phyloP scores from a whole-genome alignment of 2,329 filamentous ascomycete genomes.

The Pseudogymnoascus sp. region DNA sequence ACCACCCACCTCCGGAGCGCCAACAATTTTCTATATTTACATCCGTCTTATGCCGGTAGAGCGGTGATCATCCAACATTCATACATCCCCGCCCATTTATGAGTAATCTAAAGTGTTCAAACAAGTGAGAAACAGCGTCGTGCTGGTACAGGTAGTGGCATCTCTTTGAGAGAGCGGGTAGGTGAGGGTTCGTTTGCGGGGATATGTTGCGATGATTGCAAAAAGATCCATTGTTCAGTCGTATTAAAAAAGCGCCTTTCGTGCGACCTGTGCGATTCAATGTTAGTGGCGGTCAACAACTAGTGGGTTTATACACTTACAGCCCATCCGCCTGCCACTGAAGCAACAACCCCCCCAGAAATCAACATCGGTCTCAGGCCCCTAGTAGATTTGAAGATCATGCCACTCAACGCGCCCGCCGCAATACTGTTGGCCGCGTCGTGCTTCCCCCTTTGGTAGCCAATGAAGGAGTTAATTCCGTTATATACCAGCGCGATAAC shows the following conservation, averaged over 20 bases:
- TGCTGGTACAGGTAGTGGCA: slow-evolving; percentile 24
- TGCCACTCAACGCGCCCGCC: slow-evolving; percentile 80
- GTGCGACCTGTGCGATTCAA: slow-evolving; percentile 34
- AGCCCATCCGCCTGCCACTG: slow-evolving; percentile 79
- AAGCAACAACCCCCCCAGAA: slow-evolving; percentile 80
- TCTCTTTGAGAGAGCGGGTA: slow-evolving; percentile 1
- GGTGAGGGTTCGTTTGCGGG: slow-evolving; percentile 11
- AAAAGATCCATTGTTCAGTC: not conserved
- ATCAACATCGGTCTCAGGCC: slow-evolving; percentile 90
- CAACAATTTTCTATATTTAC: slow-evolving; percentile 27
- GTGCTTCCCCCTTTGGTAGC: slow-evolving; percentile 72
- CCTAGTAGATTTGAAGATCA: slow-evolving; percentile 93
- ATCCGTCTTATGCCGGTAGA: slow-evolving; percentile 22
- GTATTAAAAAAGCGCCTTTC: slow-evolving; percentile 40
- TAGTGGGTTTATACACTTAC: slow-evolving; percentile 47
- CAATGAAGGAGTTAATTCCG: slow-evolving; percentile 77
- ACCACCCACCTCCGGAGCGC: not conserved
- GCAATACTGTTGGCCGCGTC: slow-evolving; percentile 82
- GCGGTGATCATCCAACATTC: slow-evolving; percentile 30
- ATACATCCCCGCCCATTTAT: slow-evolving; percentile 27
- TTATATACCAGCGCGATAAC: slow-evolving; percentile 97
- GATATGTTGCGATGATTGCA: slow-evolving; percentile 8
- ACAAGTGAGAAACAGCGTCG: slow-evolving; percentile 19
- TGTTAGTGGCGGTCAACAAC: slow-evolving; percentile 16
- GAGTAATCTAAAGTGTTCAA: slow-evolving; percentile 25